Evolutionary conservation across 352 stramenopile species (phyloP), one percentile per base, ranked within the genome.

Genomic region (Phytophthora litchii): DNA sequence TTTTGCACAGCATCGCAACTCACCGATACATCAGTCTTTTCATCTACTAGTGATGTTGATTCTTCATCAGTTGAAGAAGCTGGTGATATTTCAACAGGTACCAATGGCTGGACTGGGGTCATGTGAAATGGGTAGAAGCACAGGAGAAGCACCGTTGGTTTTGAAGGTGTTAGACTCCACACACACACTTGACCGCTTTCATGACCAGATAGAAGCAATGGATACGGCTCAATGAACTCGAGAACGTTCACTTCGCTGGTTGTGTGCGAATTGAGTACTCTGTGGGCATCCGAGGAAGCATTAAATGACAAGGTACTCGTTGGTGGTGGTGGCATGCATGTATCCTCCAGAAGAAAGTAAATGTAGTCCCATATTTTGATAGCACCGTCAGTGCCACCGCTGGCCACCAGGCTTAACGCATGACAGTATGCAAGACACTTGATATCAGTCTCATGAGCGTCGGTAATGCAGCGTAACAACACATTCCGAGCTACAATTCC

Each of bases 301-400:
- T 56, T 53, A 23, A 66, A 70, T 0, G 55, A 66, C 11, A 43
- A 27, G 1, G 36, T 52, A 55, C 21, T 63, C 23, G 17, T 31
- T 40, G 57, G 49, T 17, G 44, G 1, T 1, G 54, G 52, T 20
- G 64, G 45, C 0, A 43, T 62, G 41, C 80, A 88, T 17, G 60
- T 74, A 25, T 92, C 80, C 41, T 93, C 84, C 0, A 92, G 74
- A 13, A 93, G 56, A 35, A 93, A 93, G 46, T 89, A 93, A 44
- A 93, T 77, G 42, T 92, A 92, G 64, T 94, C 84, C 84, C 84
- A 94, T n/a, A 94, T 80, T 53, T 94, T 91, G 48, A 94, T 85
- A 10, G 44, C 35, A 9, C 80, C 82, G 25, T 92, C 82, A 0
- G 72, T 76, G 11, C 76, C 76, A 13, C 78, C 84, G 12, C 78